Base-by-base conservation (phyloP, 2,329 filamentous ascomycete genomes). In the Cladosporium cucumerinum region DNA sequence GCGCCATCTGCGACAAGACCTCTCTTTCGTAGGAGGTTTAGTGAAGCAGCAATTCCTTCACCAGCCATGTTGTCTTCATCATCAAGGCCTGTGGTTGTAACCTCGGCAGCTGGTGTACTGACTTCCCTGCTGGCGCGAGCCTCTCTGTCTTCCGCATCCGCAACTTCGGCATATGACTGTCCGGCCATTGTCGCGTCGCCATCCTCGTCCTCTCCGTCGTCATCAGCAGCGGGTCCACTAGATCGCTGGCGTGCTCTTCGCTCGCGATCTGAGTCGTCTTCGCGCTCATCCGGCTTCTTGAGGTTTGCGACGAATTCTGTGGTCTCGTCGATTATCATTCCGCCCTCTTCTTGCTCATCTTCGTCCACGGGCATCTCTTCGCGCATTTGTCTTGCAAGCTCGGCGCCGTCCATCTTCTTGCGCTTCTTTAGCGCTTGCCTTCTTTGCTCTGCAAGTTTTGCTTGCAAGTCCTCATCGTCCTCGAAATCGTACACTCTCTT, bases 291-390 rank as follows among this genome's bases (percentile, higher is more conserved):
- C 8, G 89, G 86, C 65, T 89, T 90, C 73, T 89, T 90, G 63
- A 99, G 79, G 63, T 92, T 92, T 28, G 93, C 90, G 32, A 99
- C 90, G 72, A 99, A 99, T 72, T 97, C 93, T 0, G 93, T 93
- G 0, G 94, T 97, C 74, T 97, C 95, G 66, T 97, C 94, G 65
- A 99, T 93, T n/a, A 97, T 86, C 1, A 99, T 82, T 1, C 93
- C 94, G 2, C 81, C 82, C 59, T 85, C 82, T 23, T 81, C 80
- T 0, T 83, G 81, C 18, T 78, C 81, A 3, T 84, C 80, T 26
- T 84, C 84, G 58, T 89, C 87, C 32, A 88, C 85, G 23, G 87
- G 88, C 73, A 85, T 77, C 70, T 91, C 88, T 74, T 91, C 87
- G 66, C 84, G 82, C 46, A 99, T 80, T 73, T 95, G 90, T 69